Percentiles rank a stretch among this genome's conserved stretches.
Conservation (phyloP, 495 filamentous ascomycete genomes). For the Thermothielavioides terrestris region DNA sequence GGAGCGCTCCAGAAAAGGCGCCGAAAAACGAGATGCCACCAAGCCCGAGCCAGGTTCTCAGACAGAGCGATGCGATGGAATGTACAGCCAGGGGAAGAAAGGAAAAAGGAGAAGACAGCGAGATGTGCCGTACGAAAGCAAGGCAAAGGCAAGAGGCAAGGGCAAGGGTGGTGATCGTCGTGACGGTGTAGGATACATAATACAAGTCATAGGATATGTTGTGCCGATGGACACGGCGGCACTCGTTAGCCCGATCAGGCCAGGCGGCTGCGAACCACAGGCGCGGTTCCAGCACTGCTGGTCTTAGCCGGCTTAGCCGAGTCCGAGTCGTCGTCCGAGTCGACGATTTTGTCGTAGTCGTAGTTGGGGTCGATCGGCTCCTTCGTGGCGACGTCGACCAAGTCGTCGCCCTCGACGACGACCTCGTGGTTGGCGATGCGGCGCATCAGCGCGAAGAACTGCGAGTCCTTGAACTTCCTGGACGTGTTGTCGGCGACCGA, state of each 20-base stretch:
- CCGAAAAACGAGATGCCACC: too few species aligned
- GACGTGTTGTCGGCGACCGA: slow-evolving; percentile 30
- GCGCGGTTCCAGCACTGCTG: neutral
- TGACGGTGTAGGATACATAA: too few species aligned
- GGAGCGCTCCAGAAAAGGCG: too few species aligned
- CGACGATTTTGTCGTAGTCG: neutral
- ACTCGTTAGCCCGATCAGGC: neutral
- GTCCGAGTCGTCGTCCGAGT: neutral
- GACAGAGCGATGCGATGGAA: too few species aligned
- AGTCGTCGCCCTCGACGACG: slow-evolving; percentile 29
- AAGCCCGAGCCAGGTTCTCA: too few species aligned
- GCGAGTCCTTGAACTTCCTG: slow-evolving; percentile 38
- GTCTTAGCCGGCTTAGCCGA: neutral
- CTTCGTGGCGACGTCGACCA: slow-evolving; percentile 28
- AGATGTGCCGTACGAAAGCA: too few species aligned
- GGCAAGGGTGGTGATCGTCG: too few species aligned
- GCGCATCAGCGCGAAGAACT: slow-evolving; percentile 37
- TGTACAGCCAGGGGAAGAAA: too few species aligned
- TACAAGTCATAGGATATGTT: too few species aligned
- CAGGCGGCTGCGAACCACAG: neutral
- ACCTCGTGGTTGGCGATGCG: slow-evolving; percentile 32
- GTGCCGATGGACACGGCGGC: too few species aligned
- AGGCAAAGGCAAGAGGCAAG: neutral
- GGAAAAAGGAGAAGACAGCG: too few species aligned
- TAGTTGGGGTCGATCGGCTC: slow-evolving; percentile 10